phyloP scores from a whole-genome alignment of 805 yeast species.

The Teunomyces aglyptinius region DNA sequence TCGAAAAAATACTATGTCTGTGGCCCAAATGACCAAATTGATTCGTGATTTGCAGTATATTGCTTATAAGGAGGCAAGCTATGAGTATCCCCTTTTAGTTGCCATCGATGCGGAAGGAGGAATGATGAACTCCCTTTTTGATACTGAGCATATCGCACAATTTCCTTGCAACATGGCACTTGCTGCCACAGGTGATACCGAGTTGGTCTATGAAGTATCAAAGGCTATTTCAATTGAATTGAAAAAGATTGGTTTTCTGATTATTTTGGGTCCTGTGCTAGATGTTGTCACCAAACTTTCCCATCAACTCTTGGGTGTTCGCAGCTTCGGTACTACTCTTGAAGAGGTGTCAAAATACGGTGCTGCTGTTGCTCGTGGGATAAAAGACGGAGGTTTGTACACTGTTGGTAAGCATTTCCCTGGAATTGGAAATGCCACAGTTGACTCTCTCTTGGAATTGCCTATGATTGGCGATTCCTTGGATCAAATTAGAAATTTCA shows the following conservation, averaged over 20 bases:
- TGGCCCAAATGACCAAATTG: constrained; percentile 46
- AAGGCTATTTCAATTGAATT: constrained; percentile 55
- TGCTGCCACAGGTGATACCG: constrained; percentile 51
- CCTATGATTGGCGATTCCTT: constrained; percentile 59
- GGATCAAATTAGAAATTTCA: constrained; percentile 50
- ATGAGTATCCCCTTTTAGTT: constrained; percentile 52
- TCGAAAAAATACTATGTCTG: constrained; percentile 50
- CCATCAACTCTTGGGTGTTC: constrained; percentile 56
- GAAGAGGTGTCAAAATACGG: constrained; percentile 59
- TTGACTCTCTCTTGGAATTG: constrained; percentile 54
- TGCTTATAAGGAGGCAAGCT: constrained; percentile 48
- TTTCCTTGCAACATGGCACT: constrained; percentile 68
- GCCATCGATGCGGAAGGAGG: constrained; percentile 67
- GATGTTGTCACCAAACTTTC: constrained; percentile 58
- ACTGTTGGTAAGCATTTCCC: constrained; percentile 66
- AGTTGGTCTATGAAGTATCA: constrained; percentile 49
- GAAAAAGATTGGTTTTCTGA: constrained; percentile 52
- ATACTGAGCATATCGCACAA: constrained; percentile 50
- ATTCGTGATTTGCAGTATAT: constrained; percentile 53
- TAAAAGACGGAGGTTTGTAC: constrained; percentile 51
- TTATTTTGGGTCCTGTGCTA: constrained; percentile 59
- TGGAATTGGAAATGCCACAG: constrained; percentile 61
- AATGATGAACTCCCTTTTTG: constrained; percentile 57
- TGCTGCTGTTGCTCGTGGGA: constrained; percentile 50
- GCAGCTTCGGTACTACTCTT: constrained; percentile 60